Evolutionary conservation across 306 rosid species (phyloP).

Genomic region (Lithocarpus polystachyus): DNA sequence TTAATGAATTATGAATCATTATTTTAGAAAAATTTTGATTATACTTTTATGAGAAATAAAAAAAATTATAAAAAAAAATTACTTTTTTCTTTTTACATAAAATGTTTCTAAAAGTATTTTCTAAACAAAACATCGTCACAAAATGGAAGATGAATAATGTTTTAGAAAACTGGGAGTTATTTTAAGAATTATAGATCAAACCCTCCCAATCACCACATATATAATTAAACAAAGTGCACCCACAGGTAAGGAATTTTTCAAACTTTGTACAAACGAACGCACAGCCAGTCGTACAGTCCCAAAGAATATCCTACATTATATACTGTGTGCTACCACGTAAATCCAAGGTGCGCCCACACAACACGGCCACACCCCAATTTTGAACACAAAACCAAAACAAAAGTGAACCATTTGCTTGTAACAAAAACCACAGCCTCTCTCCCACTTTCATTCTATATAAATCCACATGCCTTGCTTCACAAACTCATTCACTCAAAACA

Average conservation of each 20-base stretch:
- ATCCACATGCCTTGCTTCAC: background rate
- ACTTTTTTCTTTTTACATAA: no score
- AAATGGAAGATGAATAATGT: no score
- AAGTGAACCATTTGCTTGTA: background rate
- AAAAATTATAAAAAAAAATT: no score
- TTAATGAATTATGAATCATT: no score
- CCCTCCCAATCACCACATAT: no score
- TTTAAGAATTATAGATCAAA: no score
- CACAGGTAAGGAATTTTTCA: background rate
- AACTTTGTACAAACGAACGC: background rate
- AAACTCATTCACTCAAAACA: background rate
- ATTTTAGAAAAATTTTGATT: no score
- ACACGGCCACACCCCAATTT: background rate
- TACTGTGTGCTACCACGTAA: slow-evolving; percentile 39
- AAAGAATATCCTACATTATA: slow-evolving; percentile 29
- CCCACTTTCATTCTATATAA: slow-evolving; percentile 21
- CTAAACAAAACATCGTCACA: no score
- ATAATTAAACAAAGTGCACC: no score
- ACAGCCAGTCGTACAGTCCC: background rate
- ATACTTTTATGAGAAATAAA: no score
- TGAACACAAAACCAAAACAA: background rate
- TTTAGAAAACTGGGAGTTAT: no score
- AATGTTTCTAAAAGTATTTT: no score
- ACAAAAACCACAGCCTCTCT: background rate
- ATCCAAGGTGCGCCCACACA: slow-evolving; percentile 18